phyloP scores from a whole-genome alignment of 345 rosid species.

The Geranium brycei region DNA sequence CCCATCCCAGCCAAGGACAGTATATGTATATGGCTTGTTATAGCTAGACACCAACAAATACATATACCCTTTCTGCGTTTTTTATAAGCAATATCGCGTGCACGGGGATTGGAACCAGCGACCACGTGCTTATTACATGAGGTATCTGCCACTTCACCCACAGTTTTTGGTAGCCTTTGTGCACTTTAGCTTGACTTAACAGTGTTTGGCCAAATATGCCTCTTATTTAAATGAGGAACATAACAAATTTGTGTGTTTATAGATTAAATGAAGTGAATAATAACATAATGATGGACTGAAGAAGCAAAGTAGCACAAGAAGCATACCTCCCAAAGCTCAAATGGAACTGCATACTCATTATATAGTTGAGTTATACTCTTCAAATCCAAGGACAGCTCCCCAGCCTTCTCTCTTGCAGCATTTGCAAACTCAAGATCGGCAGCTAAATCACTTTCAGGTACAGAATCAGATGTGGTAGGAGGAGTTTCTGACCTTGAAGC shows the following conservation, averaged over 20 bases:
- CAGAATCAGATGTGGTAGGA: constrained; percentile 41
- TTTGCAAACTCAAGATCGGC: constrained; percentile 33
- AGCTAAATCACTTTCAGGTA: constrained; percentile 24
- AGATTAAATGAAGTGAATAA: not conserved
- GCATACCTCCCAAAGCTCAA: constrained; percentile 90
- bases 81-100: too few species aligned
- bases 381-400: constrained; percentile 76
- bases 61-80: too few species aligned
- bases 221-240: not conserved
- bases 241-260: not conserved
- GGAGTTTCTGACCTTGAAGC: constrained; percentile 45
- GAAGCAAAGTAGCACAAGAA: too few species aligned
- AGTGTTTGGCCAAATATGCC: not conserved
- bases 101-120: too few species aligned
- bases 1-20: too few species aligned
- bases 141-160: too few species aligned
- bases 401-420: constrained; percentile 63
- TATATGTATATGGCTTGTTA: too few species aligned
- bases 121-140: too few species aligned
- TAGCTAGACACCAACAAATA: too few species aligned
- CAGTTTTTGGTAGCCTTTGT: too few species aligned
- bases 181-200: too few species aligned
- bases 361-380: constrained; percentile 90
- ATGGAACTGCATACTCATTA: constrained; percentile 94
- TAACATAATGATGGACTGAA: constrained; percentile 1